Evolutionary conservation across 176 grass and related monocot genomes (phyloP).

Genomic region (Rhynchospora tenuis): DNA sequence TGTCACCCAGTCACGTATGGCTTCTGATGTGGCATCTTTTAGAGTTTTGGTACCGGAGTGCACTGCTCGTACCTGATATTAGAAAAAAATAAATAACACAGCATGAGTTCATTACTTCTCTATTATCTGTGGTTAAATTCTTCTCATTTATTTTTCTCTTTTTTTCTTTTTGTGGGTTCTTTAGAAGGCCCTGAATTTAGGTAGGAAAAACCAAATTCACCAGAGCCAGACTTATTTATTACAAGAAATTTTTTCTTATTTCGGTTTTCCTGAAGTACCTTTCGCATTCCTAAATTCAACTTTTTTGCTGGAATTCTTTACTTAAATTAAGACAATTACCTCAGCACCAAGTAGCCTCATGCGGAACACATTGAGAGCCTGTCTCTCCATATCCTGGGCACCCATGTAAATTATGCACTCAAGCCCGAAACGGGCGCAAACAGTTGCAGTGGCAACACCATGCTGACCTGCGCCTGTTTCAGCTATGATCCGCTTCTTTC

Average conservation of each 20-base stretch:
- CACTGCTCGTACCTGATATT: slow-evolving; percentile 71
- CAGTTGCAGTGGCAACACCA: slow-evolving; percentile 85
- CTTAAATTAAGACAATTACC: slow-evolving; percentile 23
- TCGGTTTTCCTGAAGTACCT: background rate
- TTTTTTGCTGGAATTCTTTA: background rate
- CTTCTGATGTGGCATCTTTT: slow-evolving; percentile 95
- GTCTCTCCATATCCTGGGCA: slow-evolving; percentile 97
- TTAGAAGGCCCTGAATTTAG: background rate
- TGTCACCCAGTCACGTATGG: slow-evolving; percentile 95
- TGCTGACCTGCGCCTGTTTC: slow-evolving; percentile 94
- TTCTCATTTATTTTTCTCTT: background rate
- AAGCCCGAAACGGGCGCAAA: slow-evolving; percentile 79
- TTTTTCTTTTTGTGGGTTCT: background rate
- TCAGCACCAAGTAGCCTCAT: slow-evolving; percentile 98
- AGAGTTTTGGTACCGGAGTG: slow-evolving; percentile 87
- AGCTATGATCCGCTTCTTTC: slow-evolving; percentile 91
- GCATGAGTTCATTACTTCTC: background rate
- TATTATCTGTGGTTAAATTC: background rate
- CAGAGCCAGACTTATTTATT: background rate
- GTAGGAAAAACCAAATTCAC: background rate
- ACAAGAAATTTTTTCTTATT: background rate
- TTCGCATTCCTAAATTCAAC: background rate
- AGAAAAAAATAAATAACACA: background rate
- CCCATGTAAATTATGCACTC: slow-evolving; percentile 94
- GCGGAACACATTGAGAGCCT: slow-evolving; percentile 87